Conservation (phyloP, 2,329 filamentous ascomycete genomes). For the Pseudopithomyces maydicus region DNA sequence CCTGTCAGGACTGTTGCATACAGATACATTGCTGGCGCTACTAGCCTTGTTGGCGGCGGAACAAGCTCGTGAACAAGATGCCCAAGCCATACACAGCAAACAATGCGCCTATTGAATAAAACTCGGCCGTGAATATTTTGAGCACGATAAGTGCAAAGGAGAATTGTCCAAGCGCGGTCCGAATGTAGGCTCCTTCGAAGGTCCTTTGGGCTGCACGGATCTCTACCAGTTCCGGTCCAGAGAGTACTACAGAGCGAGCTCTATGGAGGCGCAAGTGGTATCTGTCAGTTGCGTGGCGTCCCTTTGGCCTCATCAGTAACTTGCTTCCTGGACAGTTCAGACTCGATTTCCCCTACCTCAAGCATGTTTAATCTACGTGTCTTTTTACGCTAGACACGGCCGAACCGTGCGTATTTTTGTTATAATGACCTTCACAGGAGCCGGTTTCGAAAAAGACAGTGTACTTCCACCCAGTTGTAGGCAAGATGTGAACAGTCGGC, state of each 20-base stretch:
- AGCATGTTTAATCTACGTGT: constrained; percentile 8
- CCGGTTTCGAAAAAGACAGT: not conserved
- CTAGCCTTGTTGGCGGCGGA: constrained; percentile 77
- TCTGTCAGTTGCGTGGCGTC: constrained; percentile 69
- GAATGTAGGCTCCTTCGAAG: constrained; percentile 95
- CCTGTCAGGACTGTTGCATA: constrained; percentile 15
- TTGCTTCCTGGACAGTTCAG: not conserved
- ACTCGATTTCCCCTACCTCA: constrained; percentile 2
- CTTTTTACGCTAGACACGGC: not conserved
- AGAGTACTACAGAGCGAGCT: constrained; percentile 81
- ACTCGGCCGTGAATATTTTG: constrained; percentile 95
- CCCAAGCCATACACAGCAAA: constrained; percentile 91
- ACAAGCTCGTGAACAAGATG: constrained; percentile 80
- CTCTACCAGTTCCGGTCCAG: constrained; percentile 85
- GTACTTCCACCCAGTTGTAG: not conserved
- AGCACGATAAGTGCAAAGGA: constrained; percentile 92
- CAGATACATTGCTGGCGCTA: not conserved
- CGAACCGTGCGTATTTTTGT: not conserved
- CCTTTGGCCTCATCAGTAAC: constrained; percentile 35
- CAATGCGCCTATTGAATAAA: constrained; percentile 95
- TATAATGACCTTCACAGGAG: not conserved
- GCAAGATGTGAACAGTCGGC: not conserved
- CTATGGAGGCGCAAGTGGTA: constrained; percentile 83
- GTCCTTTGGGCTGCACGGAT: constrained; percentile 93
- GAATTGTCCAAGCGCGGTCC: constrained; percentile 92